Conservation (phyloP, 768 basidiomycete species). For the Tylopilus sp. region DNA sequence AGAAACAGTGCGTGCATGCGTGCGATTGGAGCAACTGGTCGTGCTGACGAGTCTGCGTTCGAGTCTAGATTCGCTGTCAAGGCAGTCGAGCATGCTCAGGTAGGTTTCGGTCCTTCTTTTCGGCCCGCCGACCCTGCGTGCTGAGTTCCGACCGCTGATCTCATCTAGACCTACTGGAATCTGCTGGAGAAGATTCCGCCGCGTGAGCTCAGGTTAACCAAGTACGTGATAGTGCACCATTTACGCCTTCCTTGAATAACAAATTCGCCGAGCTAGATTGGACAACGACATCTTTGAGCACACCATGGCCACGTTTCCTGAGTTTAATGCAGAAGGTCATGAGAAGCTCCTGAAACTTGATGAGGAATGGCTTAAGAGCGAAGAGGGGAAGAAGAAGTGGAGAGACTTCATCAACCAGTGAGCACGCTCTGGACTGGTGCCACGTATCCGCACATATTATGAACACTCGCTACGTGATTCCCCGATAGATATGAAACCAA, state of each 20-base stretch:
- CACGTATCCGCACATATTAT: constrained; percentile 1
- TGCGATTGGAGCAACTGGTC: neutral
- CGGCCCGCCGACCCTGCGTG: constrained; percentile 2
- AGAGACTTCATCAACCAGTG: constrained; percentile 79
- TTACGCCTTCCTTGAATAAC: constrained; percentile 11
- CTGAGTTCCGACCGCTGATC: constrained; percentile 10
- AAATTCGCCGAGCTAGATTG: constrained; percentile 42
- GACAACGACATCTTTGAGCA: constrained; percentile 92
- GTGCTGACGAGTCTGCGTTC: constrained; percentile 11
- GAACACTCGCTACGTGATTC: constrained; percentile 9
- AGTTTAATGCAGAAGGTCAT: constrained; percentile 52
- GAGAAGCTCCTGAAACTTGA: constrained; percentile 57
- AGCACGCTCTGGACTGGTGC: constrained; percentile 19
- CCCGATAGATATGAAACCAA: constrained; percentile 76
- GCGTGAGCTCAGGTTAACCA: constrained; percentile 73
- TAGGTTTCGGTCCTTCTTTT: constrained; percentile 33
- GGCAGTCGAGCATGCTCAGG: constrained; percentile 95
- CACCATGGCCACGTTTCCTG: constrained; percentile 76
- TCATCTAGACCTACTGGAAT: constrained; percentile 86
- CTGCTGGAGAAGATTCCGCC: constrained; percentile 80
- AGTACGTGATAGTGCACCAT: constrained; percentile 43
- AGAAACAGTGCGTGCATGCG: constrained; percentile 76
- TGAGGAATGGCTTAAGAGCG: constrained; percentile 91
- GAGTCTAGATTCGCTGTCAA: constrained; percentile 53
- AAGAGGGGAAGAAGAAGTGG: constrained; percentile 87